Percentiles rank a stretch among this genome's conserved stretches.
Evolutionary conservation across 352 stramenopile genomes (phyloP).

Genomic region (Globisporangium barbulae): DNA sequence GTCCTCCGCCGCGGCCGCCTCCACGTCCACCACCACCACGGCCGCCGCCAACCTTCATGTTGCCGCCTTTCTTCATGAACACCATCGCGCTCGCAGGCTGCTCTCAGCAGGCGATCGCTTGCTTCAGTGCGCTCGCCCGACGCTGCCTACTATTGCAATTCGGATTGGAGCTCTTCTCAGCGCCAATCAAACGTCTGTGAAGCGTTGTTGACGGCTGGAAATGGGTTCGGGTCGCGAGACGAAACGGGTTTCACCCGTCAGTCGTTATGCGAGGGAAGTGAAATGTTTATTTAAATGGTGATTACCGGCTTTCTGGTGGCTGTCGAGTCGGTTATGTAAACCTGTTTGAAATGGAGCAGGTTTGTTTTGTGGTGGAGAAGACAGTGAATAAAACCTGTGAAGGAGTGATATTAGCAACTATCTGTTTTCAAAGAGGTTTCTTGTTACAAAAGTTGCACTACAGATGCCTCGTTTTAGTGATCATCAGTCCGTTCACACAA

Average conservation of each 20-base stretch:
- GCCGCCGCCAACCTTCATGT: conserved; percentile 27
- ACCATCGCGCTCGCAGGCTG: conserved; percentile 19
- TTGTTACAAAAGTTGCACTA: neutral
- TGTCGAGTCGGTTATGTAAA: neutral
- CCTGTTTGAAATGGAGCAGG: neutral
- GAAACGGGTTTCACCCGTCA: conserved; percentile 1
- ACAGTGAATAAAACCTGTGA: neutral
- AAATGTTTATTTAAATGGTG: neutral
- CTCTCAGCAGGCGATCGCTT: neutral
- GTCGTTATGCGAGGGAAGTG: neutral
- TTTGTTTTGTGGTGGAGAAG: neutral
- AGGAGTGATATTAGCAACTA: neutral
- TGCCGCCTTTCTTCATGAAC: conserved; percentile 46
- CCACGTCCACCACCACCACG: conserved; percentile 4
- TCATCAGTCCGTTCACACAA: neutral
- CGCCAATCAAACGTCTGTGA: conserved; percentile 13
- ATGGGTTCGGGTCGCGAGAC: neutral
- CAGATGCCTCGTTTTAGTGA: neutral
- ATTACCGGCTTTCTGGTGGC: no score
- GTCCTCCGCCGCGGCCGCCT: conserved; percentile 11
- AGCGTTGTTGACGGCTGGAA: neutral
- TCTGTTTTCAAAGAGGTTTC: neutral
- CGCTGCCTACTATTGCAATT: neutral
- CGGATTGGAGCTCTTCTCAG: conserved; percentile 11
- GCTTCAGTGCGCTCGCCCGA: neutral